Base-by-base conservation (phyloP, 2,329 filamentous ascomycete genomes). In the Pseudogymnoascus sp. region DNA sequence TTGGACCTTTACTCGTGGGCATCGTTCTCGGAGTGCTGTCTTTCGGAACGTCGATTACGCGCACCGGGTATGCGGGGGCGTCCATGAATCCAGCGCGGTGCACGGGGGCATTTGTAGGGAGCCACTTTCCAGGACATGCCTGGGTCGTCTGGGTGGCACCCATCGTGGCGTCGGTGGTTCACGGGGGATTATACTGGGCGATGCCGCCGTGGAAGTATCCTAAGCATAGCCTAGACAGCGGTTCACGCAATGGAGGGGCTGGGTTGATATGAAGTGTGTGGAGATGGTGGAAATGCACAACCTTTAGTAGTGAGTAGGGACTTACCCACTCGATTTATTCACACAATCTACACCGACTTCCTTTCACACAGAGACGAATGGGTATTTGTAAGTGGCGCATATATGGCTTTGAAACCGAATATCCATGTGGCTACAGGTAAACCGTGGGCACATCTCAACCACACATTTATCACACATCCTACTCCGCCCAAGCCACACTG, bases 1-100 rank as follows among this genome's bases (percentile, higher is more conserved):
- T 81, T 2, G 75, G 75, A 0, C 79, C 81, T 0, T 76, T 80
- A 25, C 69, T 83, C 6, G 78, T 82, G 1, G 77, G 80, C 0
- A 64, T 77, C 3, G 69, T 70, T 1, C 65, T 76, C 3, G 76
- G 73, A 0, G 65, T 75, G 0, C 64, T 73, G 15, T 70, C 70
- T 0, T 76, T 77, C 62, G 68, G 73, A 0, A 76, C 74, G 33
- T 67, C 71, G 5, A 73, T 73, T 57, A 69, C 71, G 14, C 67
- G 69, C 14, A 64, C 68, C 3, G 75, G 75, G 4, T 77, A 74
- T 66, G 69, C 68, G 28, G 75, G 76, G 50, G 73, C 73, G 2
- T 68, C 70, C 30, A 64, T 76, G 61, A 77, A 77, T 64, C 75
- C 75, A 6, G 73, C 72, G 1, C 68, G 75, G 43, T 77, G 75